Evolutionary conservation across 345 rosid genomes (phyloP).

Genomic region (Salix purpurea): DNA sequence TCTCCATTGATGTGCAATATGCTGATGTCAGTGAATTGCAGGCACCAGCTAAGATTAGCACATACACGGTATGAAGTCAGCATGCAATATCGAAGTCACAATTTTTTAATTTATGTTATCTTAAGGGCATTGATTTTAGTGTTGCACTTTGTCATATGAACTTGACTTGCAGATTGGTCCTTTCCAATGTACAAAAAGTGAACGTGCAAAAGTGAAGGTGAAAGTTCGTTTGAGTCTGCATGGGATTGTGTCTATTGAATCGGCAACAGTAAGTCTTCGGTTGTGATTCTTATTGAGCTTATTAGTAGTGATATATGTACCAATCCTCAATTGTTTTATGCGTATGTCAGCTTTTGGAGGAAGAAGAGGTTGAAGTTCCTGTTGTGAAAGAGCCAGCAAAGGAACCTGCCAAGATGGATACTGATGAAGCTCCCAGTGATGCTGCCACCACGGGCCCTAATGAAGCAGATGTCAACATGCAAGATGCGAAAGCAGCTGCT

Average conservation of each 20-base stretch:
- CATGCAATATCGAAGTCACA: not conserved
- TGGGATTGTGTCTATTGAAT: slow-evolving; percentile 77
- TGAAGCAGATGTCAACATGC: slow-evolving; percentile 73
- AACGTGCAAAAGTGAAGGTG: slow-evolving; percentile 79
- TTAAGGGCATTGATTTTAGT: not conserved
- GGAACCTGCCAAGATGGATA: slow-evolving; percentile 69
- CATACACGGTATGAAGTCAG: slow-evolving; percentile 54
- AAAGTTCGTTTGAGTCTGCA: slow-evolving; percentile 82
- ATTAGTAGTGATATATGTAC: not conserved
- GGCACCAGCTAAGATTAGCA: slow-evolving; percentile 70
- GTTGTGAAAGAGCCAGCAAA: slow-evolving; percentile 53
- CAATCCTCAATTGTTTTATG: not conserved
- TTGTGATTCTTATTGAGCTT: not conserved
- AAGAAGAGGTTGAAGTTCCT: slow-evolving; percentile 84
- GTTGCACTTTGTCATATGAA: not conserved
- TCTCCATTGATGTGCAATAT: slow-evolving; percentile 73
- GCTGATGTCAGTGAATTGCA: slow-evolving; percentile 58
- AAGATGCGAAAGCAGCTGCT: slow-evolving; percentile 61
- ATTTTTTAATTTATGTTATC: not conserved
- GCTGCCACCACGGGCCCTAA: slow-evolving; percentile 42
- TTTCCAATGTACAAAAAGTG: slow-evolving; percentile 66
- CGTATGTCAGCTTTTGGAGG: slow-evolving; percentile 73
- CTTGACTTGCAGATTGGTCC: slow-evolving; percentile 75
- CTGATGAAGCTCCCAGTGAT: slow-evolving; percentile 51
- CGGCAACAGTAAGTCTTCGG: slow-evolving; percentile 62